Evolutionary conservation across 192 early-diverging fungal species (phyloP), one percentile per base, ranked within the genome.

Genomic region (Entomortierella chlamydospora): DNA sequence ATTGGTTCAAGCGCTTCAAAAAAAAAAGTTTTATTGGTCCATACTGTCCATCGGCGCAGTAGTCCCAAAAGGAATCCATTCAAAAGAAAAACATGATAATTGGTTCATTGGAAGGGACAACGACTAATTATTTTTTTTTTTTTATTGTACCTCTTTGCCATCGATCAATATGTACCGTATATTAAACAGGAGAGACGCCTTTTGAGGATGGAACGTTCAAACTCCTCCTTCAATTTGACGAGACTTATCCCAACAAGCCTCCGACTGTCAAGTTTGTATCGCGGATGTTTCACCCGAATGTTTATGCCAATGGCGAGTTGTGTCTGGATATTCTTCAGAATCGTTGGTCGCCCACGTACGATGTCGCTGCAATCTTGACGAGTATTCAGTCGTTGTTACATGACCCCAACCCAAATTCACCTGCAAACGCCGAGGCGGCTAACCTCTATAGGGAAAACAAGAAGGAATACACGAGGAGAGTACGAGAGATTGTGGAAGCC

Each of bases 171-270:
- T 26, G 63, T 54, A 23, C 55, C 9, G 41, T 43, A 25, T 33
- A 18, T 65, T 1, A 13, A 37, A 20, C 42, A 80, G 93, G 91
- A 29, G 97, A 97, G 41, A 99, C 98, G 26, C 96, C 98, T 6
- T 99, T 99, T 81, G 97, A 99, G 81, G 98, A 98, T 68, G 94
- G 94, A 28, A 98, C 96, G 0, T 99, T 99, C 86, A 98, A 98
- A 70, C 83, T 99, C 7, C 84, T 92, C 2, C 87, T 99, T 4
- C 92, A 91, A 41, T 99, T 99, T 85, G 98, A 99, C 76, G 98
- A 99, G 81, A 91, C 92, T 37, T 99, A 99, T 76, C 97, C 98
- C 9, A 99, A 96, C 79, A 98, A 98, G 78, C 96, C 98, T 65
- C 98, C 98, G 56, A 88, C 90, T 56, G 98, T 99, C 17, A 91